Base-by-base conservation (phyloP, 148 eudicot genomes). In the Rhododendron vialii region DNA sequence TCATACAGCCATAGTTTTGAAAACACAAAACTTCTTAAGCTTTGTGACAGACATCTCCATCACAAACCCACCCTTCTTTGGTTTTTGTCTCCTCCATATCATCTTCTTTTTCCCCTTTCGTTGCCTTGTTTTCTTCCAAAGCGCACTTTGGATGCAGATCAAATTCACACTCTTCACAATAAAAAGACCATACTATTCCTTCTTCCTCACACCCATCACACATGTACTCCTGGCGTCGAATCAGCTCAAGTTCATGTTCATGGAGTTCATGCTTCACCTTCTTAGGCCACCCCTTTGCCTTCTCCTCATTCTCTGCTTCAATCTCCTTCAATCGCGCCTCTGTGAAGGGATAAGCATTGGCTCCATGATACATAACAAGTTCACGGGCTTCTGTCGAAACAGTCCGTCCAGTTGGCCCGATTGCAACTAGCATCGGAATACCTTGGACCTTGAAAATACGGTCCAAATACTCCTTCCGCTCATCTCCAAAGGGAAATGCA, bases 331-430 rank as follows among this genome's bases (percentile, higher is more conserved):
- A 78, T 63, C 85, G 91, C 5, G 89, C 93, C 50, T 90, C 94
- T 13, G 93, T 92, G 83, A 92, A 93, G 48, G 95, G 95, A 86
- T 91, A 93, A 15, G 90, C 94, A 88, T 91, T 86, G 4, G 92
- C 90, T 26, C 95, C 93, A 78, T 93, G 87, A 74, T 74, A 84
- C 84, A 28, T 84, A 76, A 92, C 57, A 38, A 92, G 92, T 3
- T 87, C 24, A 57, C 90, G 80, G 53, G 94, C 87, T 50, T 90
- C 89, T 38, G 91, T 90, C 4, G 94, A 85, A 53, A 93, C 73
- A 1, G 94, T 91, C 81, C 83, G 76, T 14, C 95, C 95, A 17
- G 87, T 78, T 59, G 93, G 91, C 24, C 92, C 91, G 2, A 92
- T 84, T 36, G 93, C 90, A 8, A 92, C 92, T 57, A 91, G 90